Evolutionary conservation across 2,329 filamentous ascomycete genomes (phyloP), one percentile per base, ranked within the genome.

Genomic region (Fusarium acutatum): DNA sequence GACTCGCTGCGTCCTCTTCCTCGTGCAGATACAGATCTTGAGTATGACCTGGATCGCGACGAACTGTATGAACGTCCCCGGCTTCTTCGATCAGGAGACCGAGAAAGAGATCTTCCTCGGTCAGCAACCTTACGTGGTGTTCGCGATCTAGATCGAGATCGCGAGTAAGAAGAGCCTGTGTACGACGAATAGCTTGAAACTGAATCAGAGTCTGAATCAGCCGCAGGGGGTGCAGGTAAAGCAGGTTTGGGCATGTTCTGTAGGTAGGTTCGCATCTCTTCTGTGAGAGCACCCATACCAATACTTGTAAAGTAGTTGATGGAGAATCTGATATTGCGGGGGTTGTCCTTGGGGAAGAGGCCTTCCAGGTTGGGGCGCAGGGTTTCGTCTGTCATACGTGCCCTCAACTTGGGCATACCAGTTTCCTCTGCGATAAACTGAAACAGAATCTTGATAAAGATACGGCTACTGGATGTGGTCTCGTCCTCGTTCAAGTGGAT

Each of bases 291-390:
- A 80, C 96, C 96, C 93, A 99, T 97, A 66, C 95, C 95, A 78
- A 99, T 97, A 78, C 95, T 96, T 15, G 96, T 99, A 82, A 99
- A 98, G 87, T 98, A 99, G 84, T 99, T 99, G 91, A 99, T 97
- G 57, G 95, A 94, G 86, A 99, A 99, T 60, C 96, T 91, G 43
- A 95, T 95, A 83, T 98, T 96, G 80, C 94, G 92, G 30, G 95
- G 90, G 78, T 95, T 94, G 81, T 98, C 95, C 69, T 87, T 92
- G 1, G 96, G 96, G 87, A 99, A 98, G 47, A 99, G 85, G 35
- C 96, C 96, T 43, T 92, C 90, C 67, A 98, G 90, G 80, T 90
- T 93, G 56, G 94, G 90, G 69, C 92, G 91, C 43, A 98, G 86
- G 56, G 90, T 88, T 47, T 96, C 93, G 75, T 97, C 95, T 74